A percentile compares a stretch with the other conserved stretches of the same genome.
Evolutionary conservation across 2,329 filamentous ascomycete species (phyloP).

Genomic region (Setomelanomma holmii): DNA sequence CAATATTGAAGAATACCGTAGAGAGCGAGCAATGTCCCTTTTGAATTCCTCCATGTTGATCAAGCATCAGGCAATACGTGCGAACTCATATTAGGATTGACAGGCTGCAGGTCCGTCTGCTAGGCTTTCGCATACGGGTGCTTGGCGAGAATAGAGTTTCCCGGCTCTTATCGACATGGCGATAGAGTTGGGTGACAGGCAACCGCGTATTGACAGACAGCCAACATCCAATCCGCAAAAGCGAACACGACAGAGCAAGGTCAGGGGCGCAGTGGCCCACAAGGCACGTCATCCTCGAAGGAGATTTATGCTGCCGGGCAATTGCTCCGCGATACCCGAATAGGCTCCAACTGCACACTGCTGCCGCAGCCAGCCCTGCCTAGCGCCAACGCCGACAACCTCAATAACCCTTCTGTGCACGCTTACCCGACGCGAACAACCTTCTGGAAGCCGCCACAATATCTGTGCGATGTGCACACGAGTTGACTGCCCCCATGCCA

Average conservation of each 20-base stretch:
- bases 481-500: slow-evolving; percentile 11
- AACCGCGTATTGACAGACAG: slow-evolving; percentile 23
- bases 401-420: slow-evolving; percentile 25
- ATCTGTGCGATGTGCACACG: slow-evolving; percentile 23
- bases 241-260: slow-evolving; percentile 9
- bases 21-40: background rate
- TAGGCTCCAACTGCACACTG: slow-evolving; percentile 17
- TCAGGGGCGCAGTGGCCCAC: slow-evolving; percentile 27
- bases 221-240: slow-evolving; percentile 12
- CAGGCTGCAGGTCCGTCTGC: slow-evolving; percentile 21
- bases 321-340: slow-evolving; percentile 25
- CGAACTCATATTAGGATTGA: slow-evolving; percentile 21
- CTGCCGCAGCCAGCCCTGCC: slow-evolving; percentile 16
- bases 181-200: slow-evolving; percentile 34
- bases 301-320: slow-evolving; percentile 35
- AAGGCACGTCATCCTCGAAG: slow-evolving; percentile 39
- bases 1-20: too few relatives aligned
- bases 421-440: slow-evolving; percentile 19
- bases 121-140: background rate
- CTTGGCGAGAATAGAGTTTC: slow-evolving; percentile 20
- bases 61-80: slow-evolving; percentile 7
- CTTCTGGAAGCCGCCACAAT: slow-evolving; percentile 42
- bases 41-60: background rate
- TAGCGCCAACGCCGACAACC: slow-evolving; percentile 28
- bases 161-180: slow-evolving; percentile 19